phyloP scores from a whole-genome alignment of 176 grass and related monocot genomes.

The Paspalum vaginatum region DNA sequence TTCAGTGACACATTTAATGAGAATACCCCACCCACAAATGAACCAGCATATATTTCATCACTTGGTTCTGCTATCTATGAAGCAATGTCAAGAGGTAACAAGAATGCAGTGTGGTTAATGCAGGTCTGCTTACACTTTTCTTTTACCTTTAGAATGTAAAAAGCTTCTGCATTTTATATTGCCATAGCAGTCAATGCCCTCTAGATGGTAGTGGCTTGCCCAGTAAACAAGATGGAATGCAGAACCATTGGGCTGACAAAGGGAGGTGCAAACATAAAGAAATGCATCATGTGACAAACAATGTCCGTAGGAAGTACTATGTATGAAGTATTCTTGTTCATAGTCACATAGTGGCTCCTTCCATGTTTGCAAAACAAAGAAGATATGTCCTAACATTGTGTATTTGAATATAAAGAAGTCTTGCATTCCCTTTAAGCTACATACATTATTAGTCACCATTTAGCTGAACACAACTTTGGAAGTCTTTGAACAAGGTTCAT shows the following conservation, averaged over 20 bases:
- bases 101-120: conserved; percentile 96
- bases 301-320: background rate
- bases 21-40: conserved; percentile 89
- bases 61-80: conserved; percentile 92
- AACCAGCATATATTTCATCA: conserved; percentile 87
- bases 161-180: background rate
- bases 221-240: background rate
- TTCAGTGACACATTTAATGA: conserved; percentile 98
- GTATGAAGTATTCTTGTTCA: background rate
- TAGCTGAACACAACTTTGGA: background rate
- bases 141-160: conserved; percentile 25
- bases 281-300: background rate
- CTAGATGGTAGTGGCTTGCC: conserved; percentile 5
- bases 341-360: background rate
- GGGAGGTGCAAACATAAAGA: background rate
- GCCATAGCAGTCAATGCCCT: background rate
- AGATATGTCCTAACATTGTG: background rate
- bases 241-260: background rate
- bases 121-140: conserved; percentile 60
- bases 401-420: no score
- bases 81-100: conserved; percentile 83
- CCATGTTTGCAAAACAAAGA: background rate
- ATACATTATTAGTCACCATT: background rate
- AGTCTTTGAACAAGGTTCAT: no score
- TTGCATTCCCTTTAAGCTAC: background rate